A percentile compares a stretch with the other conserved stretches of the same genome.
These are phyloP conservation scores for Setaria italica DNA, from an alignment of 202 grass and related monocot species.

Conservation along the genomic window DNA sequence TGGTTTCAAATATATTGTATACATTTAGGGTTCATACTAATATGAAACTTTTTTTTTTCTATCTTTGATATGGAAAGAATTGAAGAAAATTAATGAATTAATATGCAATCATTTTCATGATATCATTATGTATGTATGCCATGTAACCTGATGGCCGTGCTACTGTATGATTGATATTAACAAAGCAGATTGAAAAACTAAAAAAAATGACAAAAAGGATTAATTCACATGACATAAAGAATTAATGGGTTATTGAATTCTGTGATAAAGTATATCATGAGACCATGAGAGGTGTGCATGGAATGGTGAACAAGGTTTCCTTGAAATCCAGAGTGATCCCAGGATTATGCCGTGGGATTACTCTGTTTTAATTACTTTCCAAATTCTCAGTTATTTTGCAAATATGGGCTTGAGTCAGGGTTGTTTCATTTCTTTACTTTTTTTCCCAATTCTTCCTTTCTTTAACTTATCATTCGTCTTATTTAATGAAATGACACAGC, in stretches of 20 bases:
- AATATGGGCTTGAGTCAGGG: not conserved
- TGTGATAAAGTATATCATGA: not conserved
- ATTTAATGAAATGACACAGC: not conserved
- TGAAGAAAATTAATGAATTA: not conserved
- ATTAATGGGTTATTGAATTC: not conserved
- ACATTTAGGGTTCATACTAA: not conserved
- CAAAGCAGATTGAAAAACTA: not conserved
- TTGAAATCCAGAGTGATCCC: not conserved
- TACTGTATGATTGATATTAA: not conserved
- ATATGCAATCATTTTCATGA: not conserved
- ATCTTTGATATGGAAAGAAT: not conserved
- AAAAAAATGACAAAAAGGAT: not conserved
- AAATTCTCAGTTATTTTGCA: constrained; percentile 1
- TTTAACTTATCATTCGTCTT: not conserved
- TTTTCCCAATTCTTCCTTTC: too few species aligned
- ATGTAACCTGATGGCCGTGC: not conserved
- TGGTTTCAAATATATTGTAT: not conserved
- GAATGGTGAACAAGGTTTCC: not conserved
- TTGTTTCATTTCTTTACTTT: not conserved
- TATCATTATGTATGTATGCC: too few species aligned
- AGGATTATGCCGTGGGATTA: not conserved
- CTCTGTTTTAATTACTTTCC: not conserved
- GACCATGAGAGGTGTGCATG: not conserved
- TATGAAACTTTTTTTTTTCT: not conserved
- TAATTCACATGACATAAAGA: not conserved